Base-by-base conservation (phyloP, 495 filamentous ascomycete species). In the Hypoxylon trugodes region DNA sequence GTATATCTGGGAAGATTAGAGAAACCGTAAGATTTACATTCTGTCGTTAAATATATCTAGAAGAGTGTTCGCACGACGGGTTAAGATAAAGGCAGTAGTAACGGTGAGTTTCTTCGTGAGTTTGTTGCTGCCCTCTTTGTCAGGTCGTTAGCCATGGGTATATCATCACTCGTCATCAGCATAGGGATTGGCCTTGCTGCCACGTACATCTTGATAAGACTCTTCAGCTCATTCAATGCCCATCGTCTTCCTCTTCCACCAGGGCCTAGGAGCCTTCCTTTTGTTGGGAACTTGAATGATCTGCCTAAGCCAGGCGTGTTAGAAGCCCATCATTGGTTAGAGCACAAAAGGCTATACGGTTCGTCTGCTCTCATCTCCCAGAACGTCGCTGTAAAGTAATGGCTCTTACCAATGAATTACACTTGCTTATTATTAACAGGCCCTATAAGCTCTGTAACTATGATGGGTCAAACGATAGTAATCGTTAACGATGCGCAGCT, bases 401-500 rank as follows among this genome's bases (percentile, higher is more conserved):
- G n/a, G n/a, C n/a, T 24, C 22, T 13, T 57, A 41, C 37, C 49
- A 10, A 57, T 28, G 19, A 19, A 28, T 26, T 9, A n/a, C 10
- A 22, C 16, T n/a, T 24, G 10, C 22, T 28, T 15, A 16, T 4
- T 41, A 26, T 37, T 12, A 15, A 75, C 71, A 70, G 68, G 83
- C 6, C 79, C 81, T 0, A 77, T 86, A n/a, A 85, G 81, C 64
- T 85, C 81, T 12, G 49, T 86, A 1, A 81, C 73, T 2, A 69
- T 82, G 4, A 45, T 83, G 19, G 81, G 80, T 7, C 74, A 78
- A 53, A 77, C 75, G 0, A 73, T 84, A 5, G 63, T 85, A 15
- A 77, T 85, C 49, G 47, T 85, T 36, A 78, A 84, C 52, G 79
- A 84, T 32, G 53, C 65, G 8, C 43, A 69, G 7, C 9, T 79